These are phyloP conservation scores for Talaromyces atroroseus DNA, from an alignment of 2,329 filamentous ascomycete genomes.

Conservation along the genomic window DNA sequence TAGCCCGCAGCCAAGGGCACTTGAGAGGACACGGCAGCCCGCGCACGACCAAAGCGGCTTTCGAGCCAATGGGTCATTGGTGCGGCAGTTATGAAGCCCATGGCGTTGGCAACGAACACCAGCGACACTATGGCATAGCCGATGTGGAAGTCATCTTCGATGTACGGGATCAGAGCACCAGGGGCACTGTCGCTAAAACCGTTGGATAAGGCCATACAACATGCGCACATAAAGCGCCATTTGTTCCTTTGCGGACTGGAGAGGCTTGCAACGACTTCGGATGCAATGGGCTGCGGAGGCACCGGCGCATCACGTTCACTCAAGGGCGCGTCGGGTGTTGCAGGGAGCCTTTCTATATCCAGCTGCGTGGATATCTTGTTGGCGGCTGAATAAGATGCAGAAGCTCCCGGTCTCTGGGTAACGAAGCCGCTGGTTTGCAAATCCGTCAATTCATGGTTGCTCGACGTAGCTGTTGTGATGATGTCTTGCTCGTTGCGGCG, in stretches of 20 bases:
- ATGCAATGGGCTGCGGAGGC: neutral
- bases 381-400: neutral
- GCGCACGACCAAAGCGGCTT: slow-evolving; percentile 59
- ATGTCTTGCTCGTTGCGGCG: slow-evolving; percentile 23
- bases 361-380: slow-evolving; percentile 17
- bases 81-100: slow-evolving; percentile 70
- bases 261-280: slow-evolving; percentile 22
- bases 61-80: slow-evolving; percentile 62
- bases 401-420: slow-evolving; percentile 7
- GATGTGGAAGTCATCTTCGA: slow-evolving; percentile 69
- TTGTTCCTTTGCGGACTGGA: slow-evolving; percentile 55
- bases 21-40: slow-evolving; percentile 54
- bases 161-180: slow-evolving; percentile 74
- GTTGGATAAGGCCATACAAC: slow-evolving; percentile 61
- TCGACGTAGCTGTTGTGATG: slow-evolving; percentile 16
- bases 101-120: slow-evolving; percentile 72
- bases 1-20: slow-evolving; percentile 58
- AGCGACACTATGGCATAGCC: slow-evolving; percentile 74
- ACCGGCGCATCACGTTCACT: neutral
- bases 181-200: slow-evolving; percentile 71
- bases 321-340: slow-evolving; percentile 17
- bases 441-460: slow-evolving; percentile 20
- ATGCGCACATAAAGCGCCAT: slow-evolving; percentile 60
- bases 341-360: slow-evolving; percentile 18
- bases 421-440: slow-evolving; percentile 13